These are phyloP conservation scores for Pisolithus albus DNA, from an alignment of 768 basidiomycete species.

Conservation along the genomic window DNA sequence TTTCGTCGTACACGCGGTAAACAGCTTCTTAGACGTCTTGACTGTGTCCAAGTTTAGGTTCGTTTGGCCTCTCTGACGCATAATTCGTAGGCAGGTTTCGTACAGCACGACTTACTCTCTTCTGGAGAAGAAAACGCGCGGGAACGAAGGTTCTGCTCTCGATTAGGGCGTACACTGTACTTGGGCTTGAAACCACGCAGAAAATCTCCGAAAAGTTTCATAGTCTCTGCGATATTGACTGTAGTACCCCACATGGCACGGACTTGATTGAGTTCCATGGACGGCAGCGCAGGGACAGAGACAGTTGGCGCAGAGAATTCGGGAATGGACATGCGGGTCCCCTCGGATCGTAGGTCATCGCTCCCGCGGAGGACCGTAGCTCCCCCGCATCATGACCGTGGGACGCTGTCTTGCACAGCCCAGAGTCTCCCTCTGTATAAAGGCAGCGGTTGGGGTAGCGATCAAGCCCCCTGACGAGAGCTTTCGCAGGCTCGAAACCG, in stretches of 20 bases:
- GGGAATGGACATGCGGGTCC: constrained; percentile 49
- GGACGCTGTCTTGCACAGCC: too few relatives aligned
- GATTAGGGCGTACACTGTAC: constrained; percentile 70
- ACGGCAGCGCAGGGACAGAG: constrained; percentile 54
- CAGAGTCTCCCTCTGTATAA: too few relatives aligned
- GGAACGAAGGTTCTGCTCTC: constrained; percentile 48
- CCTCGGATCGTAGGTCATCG: constrained; percentile 53
- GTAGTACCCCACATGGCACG: constrained; percentile 98
- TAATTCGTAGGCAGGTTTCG: constrained; percentile 71
- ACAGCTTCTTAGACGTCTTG: constrained; percentile 77
- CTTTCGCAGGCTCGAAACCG: too few relatives aligned
- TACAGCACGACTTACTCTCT: constrained; percentile 65
- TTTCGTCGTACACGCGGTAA: too few relatives aligned
- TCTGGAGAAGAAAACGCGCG: constrained; percentile 50
- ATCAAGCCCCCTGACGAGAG: too few relatives aligned
- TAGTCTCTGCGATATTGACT: constrained; percentile 84
- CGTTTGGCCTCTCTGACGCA: constrained; percentile 89
- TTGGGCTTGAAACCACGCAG: constrained; percentile 90
- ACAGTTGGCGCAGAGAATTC: constrained; percentile 43
- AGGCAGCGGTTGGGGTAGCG: too few relatives aligned
- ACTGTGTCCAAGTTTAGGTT: constrained; percentile 86
- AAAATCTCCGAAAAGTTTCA: constrained; percentile 86
- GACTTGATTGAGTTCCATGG: constrained; percentile 76
- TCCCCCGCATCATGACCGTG: too few relatives aligned
- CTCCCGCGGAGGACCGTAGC: constrained; percentile 10